phyloP scores from a whole-genome alignment of 2,329 filamentous ascomycete genomes.

The Tolypocladium pustulatum region DNA sequence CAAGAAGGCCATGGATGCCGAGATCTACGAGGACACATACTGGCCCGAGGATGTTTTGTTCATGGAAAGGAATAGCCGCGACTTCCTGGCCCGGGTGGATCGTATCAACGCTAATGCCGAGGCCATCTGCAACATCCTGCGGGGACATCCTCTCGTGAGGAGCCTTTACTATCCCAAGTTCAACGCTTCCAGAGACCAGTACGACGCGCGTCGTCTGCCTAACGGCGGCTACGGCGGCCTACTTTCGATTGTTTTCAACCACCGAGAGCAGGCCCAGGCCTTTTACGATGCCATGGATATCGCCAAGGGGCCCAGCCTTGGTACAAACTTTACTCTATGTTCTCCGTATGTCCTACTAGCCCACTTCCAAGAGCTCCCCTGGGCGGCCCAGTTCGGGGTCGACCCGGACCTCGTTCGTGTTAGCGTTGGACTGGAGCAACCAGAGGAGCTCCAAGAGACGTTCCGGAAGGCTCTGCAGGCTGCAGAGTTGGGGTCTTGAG shows the following conservation, averaged over 20 bases:
- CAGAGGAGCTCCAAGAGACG: conserved; percentile 48
- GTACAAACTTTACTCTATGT: conserved; percentile 91
- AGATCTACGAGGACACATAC: conserved; percentile 75
- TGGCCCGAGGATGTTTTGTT: conserved; percentile 94
- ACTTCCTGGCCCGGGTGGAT: conserved; percentile 74
- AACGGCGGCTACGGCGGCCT: conserved; percentile 83
- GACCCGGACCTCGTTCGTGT: conserved; percentile 72
- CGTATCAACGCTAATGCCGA: conserved; percentile 82
- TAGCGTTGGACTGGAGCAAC: conserved; percentile 82
- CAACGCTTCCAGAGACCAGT: conserved; percentile 57
- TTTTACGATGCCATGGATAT: conserved; percentile 85
- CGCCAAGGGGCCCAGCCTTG: conserved; percentile 86
- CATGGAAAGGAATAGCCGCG: conserved; percentile 90
- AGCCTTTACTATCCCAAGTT: conserved; percentile 80
- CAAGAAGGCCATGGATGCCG: conserved; percentile 49
- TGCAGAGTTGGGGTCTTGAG: conserved; percentile 15
- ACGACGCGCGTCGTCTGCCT: conserved; percentile 66
- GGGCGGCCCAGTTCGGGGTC: conserved; percentile 75
- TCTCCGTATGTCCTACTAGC: conserved; percentile 88
- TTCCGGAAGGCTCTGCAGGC: conserved; percentile 63
- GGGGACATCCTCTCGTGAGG: conserved; percentile 53
- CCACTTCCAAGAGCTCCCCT: conserved; percentile 86
- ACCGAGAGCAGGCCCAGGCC: conserved; percentile 56
- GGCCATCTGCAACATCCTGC: conserved; percentile 64
- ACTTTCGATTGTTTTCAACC: conserved; percentile 72